phyloP scores from a whole-genome alignment of 2,329 filamentous ascomycete species.

The Ceratocystis colombiana region DNA sequence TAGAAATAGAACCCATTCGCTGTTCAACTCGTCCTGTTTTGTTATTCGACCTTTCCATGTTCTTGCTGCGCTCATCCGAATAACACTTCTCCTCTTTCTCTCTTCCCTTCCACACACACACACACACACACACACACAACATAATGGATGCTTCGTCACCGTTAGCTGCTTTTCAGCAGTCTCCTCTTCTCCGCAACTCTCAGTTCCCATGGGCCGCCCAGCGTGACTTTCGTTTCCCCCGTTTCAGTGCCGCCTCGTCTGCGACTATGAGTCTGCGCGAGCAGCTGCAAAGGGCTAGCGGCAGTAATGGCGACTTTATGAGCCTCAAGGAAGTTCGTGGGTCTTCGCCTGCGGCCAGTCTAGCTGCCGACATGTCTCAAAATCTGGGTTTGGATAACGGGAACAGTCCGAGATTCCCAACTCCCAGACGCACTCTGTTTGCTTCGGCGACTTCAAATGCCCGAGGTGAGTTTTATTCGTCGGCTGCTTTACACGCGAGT shows the following conservation, averaged over 20 bases:
- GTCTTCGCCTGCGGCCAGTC: conserved; percentile 80
- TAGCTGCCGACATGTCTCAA: conserved; percentile 89
- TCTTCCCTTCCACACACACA: not conserved
- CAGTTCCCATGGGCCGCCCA: conserved; percentile 44
- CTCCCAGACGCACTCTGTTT: conserved; percentile 37
- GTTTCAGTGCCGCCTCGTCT: conserved; percentile 46
- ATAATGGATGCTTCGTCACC: conserved; percentile 90
- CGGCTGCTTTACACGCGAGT: not conserved
- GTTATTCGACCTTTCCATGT: conserved; percentile 3
- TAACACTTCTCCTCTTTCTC: not conserved
- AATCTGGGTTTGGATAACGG: conserved; percentile 88
- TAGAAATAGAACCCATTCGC: not conserved
- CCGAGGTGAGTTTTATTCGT: conserved; percentile 4
- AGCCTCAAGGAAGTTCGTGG: conserved; percentile 64
- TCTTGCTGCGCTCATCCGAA: conserved; percentile 4
- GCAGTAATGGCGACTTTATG: conserved; percentile 61
- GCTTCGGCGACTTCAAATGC: conserved; percentile 30
- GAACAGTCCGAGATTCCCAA: conserved; percentile 44
- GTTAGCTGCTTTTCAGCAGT: conserved; percentile 80
- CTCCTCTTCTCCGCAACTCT: conserved; percentile 40
- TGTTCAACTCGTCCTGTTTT: conserved; percentile 9
- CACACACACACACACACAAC: conserved; percentile 6
- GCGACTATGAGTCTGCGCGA: conserved; percentile 67
- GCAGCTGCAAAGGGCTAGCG: conserved; percentile 47
- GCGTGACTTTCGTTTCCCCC: conserved; percentile 41